Conservation (phyloP, 208 protist species). For the Leishmania tarentolae region DNA sequence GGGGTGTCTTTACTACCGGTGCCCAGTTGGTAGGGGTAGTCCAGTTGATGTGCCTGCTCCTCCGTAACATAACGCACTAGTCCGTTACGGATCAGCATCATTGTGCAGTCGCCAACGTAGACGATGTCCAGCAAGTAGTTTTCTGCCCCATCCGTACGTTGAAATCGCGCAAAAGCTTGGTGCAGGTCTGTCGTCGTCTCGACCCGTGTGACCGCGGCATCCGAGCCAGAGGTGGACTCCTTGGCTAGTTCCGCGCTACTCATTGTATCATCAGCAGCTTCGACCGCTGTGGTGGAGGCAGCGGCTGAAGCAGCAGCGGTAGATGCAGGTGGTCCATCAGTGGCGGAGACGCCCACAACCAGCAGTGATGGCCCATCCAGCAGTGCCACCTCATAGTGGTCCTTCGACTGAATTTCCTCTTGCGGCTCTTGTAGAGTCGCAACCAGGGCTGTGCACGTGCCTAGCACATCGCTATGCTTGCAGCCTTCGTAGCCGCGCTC, state of each 20-base stretch:
- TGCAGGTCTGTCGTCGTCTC: conserved; percentile 20
- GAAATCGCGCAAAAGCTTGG: background rate
- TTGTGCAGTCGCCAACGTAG: conserved; percentile 64
- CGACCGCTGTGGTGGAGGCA: background rate
- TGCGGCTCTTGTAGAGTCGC: conserved; percentile 58
- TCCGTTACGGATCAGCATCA: conserved; percentile 58
- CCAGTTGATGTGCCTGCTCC: conserved; percentile 67
- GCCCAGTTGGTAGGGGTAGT: conserved; percentile 76
- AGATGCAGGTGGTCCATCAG: background rate
- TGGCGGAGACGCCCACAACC: background rate
- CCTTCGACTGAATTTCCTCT: conserved; percentile 41
- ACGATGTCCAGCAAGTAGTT: conserved; percentile 64
- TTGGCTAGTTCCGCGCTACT: background rate
- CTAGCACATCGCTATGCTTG: conserved; percentile 52
- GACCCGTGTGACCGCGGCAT: background rate
- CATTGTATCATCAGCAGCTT: background rate
- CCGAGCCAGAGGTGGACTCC: background rate
- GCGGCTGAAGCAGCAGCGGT: background rate
- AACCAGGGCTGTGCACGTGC: conserved; percentile 69
- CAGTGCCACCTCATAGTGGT: conserved; percentile 38
- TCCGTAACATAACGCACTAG: conserved; percentile 44
- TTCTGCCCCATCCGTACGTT: conserved; percentile 14
- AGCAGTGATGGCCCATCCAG: conserved; percentile 21
- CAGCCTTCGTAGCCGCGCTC: conserved; percentile 57
- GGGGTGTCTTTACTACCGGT: conserved; percentile 65